Conservation (phyloP, 495 filamentous ascomycete species). For the Neurospora africana region DNA sequence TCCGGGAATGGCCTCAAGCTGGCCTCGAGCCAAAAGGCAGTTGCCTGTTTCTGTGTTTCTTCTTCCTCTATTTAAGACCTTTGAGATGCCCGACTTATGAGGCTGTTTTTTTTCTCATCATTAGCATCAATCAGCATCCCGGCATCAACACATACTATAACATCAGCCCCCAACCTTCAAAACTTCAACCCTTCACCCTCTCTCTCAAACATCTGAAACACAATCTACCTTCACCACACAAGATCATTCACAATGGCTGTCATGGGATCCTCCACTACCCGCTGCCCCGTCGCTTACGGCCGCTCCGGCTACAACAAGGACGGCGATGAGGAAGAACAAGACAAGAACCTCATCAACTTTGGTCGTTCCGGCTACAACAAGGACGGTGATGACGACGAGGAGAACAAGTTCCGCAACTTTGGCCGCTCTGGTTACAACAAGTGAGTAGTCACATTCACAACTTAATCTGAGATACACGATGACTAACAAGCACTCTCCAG, state of each 20-base stretch:
- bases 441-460: slow-evolving; percentile 6
- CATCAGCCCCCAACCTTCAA: neutral
- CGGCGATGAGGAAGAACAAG: slow-evolving; percentile 1
- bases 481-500: slow-evolving; percentile 40
- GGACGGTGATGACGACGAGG: slow-evolving; percentile 30
- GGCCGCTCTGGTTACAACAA: slow-evolving; percentile 40
- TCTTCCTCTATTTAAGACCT: slow-evolving; percentile 22
- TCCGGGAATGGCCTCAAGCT: neutral
- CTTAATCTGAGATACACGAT: slow-evolving; percentile 3
- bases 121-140: slow-evolving; percentile 3
- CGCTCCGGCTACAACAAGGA: slow-evolving; percentile 41
- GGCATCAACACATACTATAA: neutral
- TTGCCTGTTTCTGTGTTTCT: neutral
- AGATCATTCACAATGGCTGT: slow-evolving; percentile 31
- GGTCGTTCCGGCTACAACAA: slow-evolving; percentile 19
- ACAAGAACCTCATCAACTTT: neutral
- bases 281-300: slow-evolving; percentile 49
- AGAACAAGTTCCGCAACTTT: slow-evolving; percentile 24
- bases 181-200: neutral
- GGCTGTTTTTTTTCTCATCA: slow-evolving; percentile 17
- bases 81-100: slow-evolving; percentile 7
- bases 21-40: neutral
- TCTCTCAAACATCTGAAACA: slow-evolving; percentile 4
- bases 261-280: slow-evolving; percentile 22
- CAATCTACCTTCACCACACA: slow-evolving; percentile 2